Evolutionary conservation across 164 flowering plant genomes (phyloP), one percentile per base, ranked within the genome.

Genomic region (Platanus orientalis): DNA sequence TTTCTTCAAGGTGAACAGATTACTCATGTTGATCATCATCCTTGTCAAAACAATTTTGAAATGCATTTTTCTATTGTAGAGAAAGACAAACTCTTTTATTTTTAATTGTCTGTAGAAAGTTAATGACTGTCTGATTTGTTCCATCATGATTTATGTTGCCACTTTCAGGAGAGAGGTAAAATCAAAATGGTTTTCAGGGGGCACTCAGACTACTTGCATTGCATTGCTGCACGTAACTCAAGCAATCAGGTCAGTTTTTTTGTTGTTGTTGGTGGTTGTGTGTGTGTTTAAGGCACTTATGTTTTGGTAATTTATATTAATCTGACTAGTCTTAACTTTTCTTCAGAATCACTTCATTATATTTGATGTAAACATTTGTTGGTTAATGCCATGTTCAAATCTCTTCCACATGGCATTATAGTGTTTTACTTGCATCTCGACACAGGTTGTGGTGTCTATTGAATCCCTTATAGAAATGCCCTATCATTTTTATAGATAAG

Each of bases 121-220:
- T 36, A n/a, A 14, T 29, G n/a, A 48, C 49, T 40, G 13, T 47
- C 4, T 49, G 54, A 50, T n/a, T 32, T 58, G 19, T 36, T 21
- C 47, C 49, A 44, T 12, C 29, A 6, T 61, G 40, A 42, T 62
- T 52, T 28, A 4, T 62, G 2, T 63, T 69, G 1, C 57, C 51
- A 25, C 16, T 74, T 70, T 66, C 79, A 91, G 99, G 99, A 94
- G 74, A 81, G 66, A 34, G 42, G 88, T 75, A 66, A 79, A 66
- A 67, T 84, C 64, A 94, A 91, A 79, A 88, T 77, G 86, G 80
- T 69, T 65, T 91, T 87, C 64, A 84, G 74, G 75, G 99, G 97
- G 57, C 99, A 94, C 68, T 68, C 86, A 40, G 94, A 88, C 76
- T 94, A 91, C 73, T 76, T 94, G 78, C 99, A 94, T 70, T 87